Evolutionary conservation across 768 basidiomycete genomes (phyloP), one percentile per base, ranked within the genome.

Genomic region (Termitomyces sp.): DNA sequence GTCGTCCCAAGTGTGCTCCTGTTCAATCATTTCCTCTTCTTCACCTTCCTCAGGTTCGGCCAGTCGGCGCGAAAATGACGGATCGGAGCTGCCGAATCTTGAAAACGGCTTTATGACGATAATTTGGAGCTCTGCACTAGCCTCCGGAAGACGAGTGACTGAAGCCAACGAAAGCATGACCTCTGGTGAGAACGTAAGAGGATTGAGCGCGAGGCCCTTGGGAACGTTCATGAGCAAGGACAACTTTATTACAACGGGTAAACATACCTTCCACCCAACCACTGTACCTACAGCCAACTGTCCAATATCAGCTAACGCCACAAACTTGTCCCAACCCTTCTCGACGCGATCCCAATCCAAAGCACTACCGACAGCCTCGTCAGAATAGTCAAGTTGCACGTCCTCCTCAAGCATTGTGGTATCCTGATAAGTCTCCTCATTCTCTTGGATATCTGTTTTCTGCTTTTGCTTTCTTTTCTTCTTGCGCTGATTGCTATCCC

Each of bases 121-220:
- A 17, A 57, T 59, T 12, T 57, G 56, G 10, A 56, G 53, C 32
- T 62, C 64, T 12, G 60, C 31, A 29, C 11, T 15, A 1, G 61
- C 54, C 4, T 55, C 62, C 29, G 60, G 48, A 14, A 69, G 53
- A 54, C 66, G 61, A 25, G 72, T 50, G 38, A 89, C 73, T 0
- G 70, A 71, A 0, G 75, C 85, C 2, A 85, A 62, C n/a, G 73
- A 76, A 20, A 87, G 67, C 59, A 88, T 66, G 12, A 80, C 69
- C 63, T 88, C 89, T 0, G 89, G 89, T 5, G 86, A 81, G 56
- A 79, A 80, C 4, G 87, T 88, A 5, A 67, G 68, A 0, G 83
- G 83, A 64, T 88, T 82, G 54, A 91, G 79, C 0, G 77, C 84
- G 2, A 91, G 79, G 5, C 71, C 81, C 88, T 90, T 65, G 38